Evolutionary conservation across 768 basidiomycete species (phyloP), one percentile per base, ranked within the genome.

Genomic region (Mycena metata): DNA sequence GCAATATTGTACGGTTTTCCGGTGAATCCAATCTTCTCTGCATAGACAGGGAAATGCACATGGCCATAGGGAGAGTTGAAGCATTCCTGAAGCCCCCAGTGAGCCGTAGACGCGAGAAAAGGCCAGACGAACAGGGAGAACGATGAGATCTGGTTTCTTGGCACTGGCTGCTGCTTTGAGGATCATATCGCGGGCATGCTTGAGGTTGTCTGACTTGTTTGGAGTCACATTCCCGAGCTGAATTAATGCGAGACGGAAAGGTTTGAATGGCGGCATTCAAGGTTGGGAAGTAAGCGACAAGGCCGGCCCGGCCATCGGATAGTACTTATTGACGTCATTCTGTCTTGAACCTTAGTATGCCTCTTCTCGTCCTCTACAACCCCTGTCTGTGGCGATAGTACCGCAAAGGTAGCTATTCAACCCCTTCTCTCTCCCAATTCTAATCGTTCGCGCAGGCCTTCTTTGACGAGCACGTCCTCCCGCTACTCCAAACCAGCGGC

Each of bases 61-160:
- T 90, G 88, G 0, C 94, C 93, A 72, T 96, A 95, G 0, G 93
- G 93, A 5, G 92, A 94, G 75, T 95, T 94, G 79, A 95, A 96
- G 79, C 90, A 95, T 87, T 94, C 95, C 94, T 94, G 66, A 16
- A 30, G 42, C 26, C 55, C 41, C 46, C n/a, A 19, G 51, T 67
- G 50, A 60, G 35, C 39, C 15, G 11, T 39, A 16, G 57, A 15
- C 60, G 16, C 49, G 42, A 33, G 33, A 41, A 11, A 61, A 46
- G 21, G 41, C 43, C 24, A 24, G 21, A 50, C 90, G 67, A 73
- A 95, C 95, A 2, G 96, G 96, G 24, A 98, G 83, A 6, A 97
- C 95, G 64, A 98, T 88, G 15, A 96, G 73, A 75, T 94, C 88
- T 17, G 94, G 91, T 79, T 90, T 94, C 67, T 83, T 85, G 2